phyloP scores from a whole-genome alignment of 2,329 filamentous ascomycete species.

The Fusarium pseudoanthophilum region DNA sequence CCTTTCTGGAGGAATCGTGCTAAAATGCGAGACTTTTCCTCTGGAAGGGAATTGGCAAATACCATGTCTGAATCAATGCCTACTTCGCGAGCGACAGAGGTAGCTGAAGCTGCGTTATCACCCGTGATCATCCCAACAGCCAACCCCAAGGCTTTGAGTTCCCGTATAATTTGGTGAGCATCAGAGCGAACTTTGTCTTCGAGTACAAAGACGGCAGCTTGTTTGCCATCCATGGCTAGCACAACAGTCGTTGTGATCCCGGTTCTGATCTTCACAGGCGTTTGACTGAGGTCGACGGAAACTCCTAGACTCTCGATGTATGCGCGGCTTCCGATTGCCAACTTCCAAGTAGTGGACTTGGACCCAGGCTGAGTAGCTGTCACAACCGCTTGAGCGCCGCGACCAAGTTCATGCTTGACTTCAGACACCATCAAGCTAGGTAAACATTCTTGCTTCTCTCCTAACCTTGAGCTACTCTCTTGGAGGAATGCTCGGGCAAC shows the following conservation, averaged over 20 bases:
- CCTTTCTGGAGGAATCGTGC: not conserved
- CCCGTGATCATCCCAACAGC: not conserved
- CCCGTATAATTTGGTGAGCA: not conserved
- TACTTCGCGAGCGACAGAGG: not conserved
- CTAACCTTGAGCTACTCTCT: not conserved
- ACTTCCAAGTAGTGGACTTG: accelerated
- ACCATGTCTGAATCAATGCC: not conserved
- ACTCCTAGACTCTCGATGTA: not conserved
- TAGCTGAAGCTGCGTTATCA: not conserved
- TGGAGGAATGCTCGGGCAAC: not conserved
- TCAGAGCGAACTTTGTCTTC: not conserved
- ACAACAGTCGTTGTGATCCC: not conserved
- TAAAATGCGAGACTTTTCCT: not conserved
- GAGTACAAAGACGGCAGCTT: not conserved
- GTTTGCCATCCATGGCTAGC: not conserved
- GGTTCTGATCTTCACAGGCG: accelerated
- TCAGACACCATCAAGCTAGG: accelerated
- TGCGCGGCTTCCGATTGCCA: not conserved
- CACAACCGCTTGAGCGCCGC: not conserved
- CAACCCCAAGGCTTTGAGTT: accelerated
- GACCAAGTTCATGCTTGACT: not conserved
- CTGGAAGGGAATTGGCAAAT: not conserved
- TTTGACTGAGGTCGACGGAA: not conserved
- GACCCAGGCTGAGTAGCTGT: accelerated
- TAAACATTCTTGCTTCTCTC: accelerated